A percentile compares a stretch with the other conserved stretches of the same genome.
Conservation (phyloP, 495 filamentous ascomycete species). For the Hypoxylon fragiforme region DNA sequence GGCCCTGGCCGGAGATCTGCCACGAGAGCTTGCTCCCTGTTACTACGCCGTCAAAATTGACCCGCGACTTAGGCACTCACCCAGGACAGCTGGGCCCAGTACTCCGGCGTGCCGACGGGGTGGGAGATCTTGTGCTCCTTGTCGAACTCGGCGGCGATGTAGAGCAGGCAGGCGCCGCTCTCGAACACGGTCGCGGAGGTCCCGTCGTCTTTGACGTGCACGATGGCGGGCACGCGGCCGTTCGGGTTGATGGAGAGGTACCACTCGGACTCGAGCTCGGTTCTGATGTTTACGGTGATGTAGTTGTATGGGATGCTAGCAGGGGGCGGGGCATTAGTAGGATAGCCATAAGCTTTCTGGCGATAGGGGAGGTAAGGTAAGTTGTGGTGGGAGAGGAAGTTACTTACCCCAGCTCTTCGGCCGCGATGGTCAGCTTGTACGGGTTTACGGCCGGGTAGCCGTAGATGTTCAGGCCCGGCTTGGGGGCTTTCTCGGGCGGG, state of each 20-base stretch:
- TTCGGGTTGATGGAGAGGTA: slow-evolving; percentile 73
- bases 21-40: slow-evolving; percentile 19
- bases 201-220: slow-evolving; percentile 61
- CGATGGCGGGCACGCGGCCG: slow-evolving; percentile 77
- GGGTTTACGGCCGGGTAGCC: slow-evolving; percentile 38
- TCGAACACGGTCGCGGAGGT: slow-evolving; percentile 69
- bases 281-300: slow-evolving; percentile 13
- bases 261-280: slow-evolving; percentile 34
- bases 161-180: slow-evolving; percentile 73
- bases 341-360: too few species aligned
- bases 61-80: slow-evolving; percentile 3
- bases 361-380: not conserved
- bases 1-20: slow-evolving; percentile 20
- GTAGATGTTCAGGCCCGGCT: slow-evolving; percentile 22
- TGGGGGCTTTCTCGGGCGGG: slow-evolving; percentile 15
- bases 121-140: slow-evolving; percentile 72
- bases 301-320: slow-evolving; percentile 23
- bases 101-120: slow-evolving; percentile 63
- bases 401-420: slow-evolving; percentile 67
- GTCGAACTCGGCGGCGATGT: slow-evolving; percentile 75
- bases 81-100: slow-evolving; percentile 32
- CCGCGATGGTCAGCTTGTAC: slow-evolving; percentile 68
- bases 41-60: not conserved
- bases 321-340: too few species aligned
- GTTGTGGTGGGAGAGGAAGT: not conserved